Evolutionary conservation across 2,329 filamentous ascomycete genomes (phyloP).

Genomic region (Diplodia corticola): DNA sequence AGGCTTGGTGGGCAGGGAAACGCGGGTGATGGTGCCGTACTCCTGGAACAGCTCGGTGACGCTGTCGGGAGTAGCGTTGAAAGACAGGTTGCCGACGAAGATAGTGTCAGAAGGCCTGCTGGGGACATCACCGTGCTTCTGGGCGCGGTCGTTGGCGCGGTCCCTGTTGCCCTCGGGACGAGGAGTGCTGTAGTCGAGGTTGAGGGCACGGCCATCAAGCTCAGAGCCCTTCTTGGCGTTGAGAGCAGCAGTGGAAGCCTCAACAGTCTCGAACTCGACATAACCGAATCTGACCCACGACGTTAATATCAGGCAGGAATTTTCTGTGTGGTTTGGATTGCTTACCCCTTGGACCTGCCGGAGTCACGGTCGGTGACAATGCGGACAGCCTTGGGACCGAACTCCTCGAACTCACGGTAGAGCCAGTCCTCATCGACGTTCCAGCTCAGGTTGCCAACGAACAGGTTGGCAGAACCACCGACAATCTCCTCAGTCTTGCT

Average conservation of each 20-base stretch:
- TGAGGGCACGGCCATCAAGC: conserved; percentile 72
- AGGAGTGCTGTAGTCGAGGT: conserved; percentile 75
- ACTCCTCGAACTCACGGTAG: conserved; percentile 76
- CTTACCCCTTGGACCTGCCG: conserved; percentile 78
- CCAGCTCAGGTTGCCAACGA: conserved; percentile 90
- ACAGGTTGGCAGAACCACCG: conserved; percentile 67
- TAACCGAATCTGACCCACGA: conserved; percentile 71
- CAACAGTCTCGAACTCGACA: conserved; percentile 75
- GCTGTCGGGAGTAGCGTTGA: conserved; percentile 75
- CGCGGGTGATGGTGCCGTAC: conserved; percentile 69
- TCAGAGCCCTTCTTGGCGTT: conserved; percentile 73
- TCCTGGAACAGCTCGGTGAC: conserved; percentile 74
- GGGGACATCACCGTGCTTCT: conserved; percentile 73
- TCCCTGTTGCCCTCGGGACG: conserved; percentile 51
- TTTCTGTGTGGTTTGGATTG: conserved; percentile 22
- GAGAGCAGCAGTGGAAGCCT: conserved; percentile 69
- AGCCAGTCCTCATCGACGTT: conserved; percentile 83
- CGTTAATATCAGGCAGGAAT: conserved; percentile 31
- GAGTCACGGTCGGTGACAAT: conserved; percentile 80
- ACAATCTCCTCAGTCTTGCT: conserved; percentile 58
- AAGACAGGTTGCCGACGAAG: conserved; percentile 89
- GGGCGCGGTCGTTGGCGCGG: conserved; percentile 58
- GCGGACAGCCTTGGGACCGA: conserved; percentile 70
- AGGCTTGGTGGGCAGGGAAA: conserved; percentile 85
- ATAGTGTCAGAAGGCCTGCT: conserved; percentile 83